Conservation (phyloP, 441 rosid species). For the Theobroma grandiflorum region DNA sequence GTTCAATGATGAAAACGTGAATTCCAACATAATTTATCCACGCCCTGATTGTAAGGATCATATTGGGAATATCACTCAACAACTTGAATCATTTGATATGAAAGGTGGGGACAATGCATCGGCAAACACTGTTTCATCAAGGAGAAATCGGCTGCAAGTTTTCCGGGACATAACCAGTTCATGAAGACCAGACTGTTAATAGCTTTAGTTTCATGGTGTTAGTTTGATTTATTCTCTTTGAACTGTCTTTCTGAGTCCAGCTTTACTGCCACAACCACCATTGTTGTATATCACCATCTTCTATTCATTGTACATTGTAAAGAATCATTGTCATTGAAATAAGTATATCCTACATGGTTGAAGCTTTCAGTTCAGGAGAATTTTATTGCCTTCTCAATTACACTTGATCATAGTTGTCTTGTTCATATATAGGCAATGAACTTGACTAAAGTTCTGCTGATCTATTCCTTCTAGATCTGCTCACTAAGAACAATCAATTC, state of each 20-base stretch:
- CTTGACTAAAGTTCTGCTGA: too few relatives aligned
- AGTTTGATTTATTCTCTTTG: neutral
- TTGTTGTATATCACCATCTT: neutral
- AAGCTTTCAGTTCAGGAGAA: neutral
- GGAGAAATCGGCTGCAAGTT: slow-evolving; percentile 58
- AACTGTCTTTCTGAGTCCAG: neutral
- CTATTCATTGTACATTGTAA: slow-evolving; percentile 6
- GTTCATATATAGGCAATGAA: too few relatives aligned
- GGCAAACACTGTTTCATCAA: slow-evolving; percentile 26
- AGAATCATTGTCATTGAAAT: neutral
- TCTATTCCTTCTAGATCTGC: too few relatives aligned
- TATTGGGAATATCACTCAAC: slow-evolving; percentile 32
- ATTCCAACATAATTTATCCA: slow-evolving; percentile 44
- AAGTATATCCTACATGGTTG: neutral
- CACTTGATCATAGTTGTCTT: neutral
- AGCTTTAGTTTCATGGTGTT: slow-evolving; percentile 10
- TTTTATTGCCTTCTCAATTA: neutral
- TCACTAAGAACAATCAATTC: too few relatives aligned
- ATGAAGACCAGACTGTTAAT: slow-evolving; percentile 41
- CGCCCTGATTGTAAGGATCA: slow-evolving; percentile 33
- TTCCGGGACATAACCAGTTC: slow-evolving; percentile 59
- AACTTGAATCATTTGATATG: slow-evolving; percentile 38
- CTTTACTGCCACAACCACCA: slow-evolving; percentile 1
- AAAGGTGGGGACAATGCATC: slow-evolving; percentile 29
- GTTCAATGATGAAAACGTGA: slow-evolving; percentile 50